These are phyloP conservation scores for Fusarium euwallaceae DNA, from an alignment of 2,329 filamentous ascomycete genomes.

Conservation along the genomic window DNA sequence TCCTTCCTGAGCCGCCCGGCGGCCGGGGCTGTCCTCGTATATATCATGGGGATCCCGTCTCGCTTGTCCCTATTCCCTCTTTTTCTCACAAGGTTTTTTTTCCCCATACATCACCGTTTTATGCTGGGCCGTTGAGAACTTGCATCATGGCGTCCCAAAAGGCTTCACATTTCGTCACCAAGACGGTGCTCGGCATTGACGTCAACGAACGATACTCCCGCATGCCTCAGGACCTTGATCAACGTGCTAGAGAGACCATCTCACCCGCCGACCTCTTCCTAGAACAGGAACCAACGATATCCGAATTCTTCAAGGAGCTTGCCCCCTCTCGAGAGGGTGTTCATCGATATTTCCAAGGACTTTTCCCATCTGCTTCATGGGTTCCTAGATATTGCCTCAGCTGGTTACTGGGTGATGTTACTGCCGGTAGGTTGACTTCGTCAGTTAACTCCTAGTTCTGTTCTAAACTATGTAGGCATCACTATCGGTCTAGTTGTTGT, in stretches of 20 bases:
- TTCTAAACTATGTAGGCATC: conserved; percentile 53
- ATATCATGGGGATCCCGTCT: conserved; percentile 14
- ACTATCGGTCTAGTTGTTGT: conserved; percentile 77
- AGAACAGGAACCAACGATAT: conserved; percentile 75
- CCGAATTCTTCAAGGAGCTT: conserved; percentile 71
- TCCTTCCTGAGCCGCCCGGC: conserved; percentile 22
- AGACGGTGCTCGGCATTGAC: conserved; percentile 50
- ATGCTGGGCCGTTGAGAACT: neutral
- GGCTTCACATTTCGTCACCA: conserved; percentile 41
- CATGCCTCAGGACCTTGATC: conserved; percentile 44
- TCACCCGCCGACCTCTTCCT: conserved; percentile 55
- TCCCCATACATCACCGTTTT: neutral
- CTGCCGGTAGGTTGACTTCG: conserved; percentile 68
- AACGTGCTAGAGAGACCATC: conserved; percentile 43
- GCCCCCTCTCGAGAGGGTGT: conserved; percentile 63
- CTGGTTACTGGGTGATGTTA: conserved; percentile 80
- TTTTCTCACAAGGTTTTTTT: neutral
- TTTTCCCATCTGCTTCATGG: conserved; percentile 79
- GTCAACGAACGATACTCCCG: conserved; percentile 45
- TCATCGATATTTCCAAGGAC: conserved; percentile 61
- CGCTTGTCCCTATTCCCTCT: neutral
- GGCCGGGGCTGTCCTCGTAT: conserved; percentile 28
- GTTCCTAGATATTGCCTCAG: conserved; percentile 77
- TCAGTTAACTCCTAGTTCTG: conserved; percentile 56
- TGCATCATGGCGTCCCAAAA: conserved; percentile 28